Conservation (phyloP, 371 early-diverging fungal species). For the Phascolomyces articulosus region DNA sequence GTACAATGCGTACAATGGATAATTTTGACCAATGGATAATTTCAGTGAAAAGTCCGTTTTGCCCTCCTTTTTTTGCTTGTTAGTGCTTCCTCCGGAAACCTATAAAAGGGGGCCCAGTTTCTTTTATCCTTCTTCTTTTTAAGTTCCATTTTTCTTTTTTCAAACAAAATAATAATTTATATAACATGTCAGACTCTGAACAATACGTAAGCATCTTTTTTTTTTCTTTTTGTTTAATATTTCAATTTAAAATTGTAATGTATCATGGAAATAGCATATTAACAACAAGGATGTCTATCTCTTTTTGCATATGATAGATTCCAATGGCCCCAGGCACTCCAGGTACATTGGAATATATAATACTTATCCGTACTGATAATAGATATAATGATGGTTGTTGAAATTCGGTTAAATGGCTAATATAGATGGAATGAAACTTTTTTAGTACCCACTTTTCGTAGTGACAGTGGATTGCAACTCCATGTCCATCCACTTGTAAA, state of each 20-base stretch:
- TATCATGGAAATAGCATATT: no score
- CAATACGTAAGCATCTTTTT: background rate
- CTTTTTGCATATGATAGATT: background rate
- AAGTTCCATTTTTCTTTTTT: background rate
- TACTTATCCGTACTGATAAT: no score
- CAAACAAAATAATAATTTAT: background rate
- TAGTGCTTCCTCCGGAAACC: background rate
- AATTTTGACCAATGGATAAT: background rate
- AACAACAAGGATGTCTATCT: no score
- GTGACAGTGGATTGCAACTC: background rate
- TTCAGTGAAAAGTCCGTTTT: background rate
- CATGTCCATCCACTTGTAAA: slow-evolving; percentile 38
- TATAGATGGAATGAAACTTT: background rate
- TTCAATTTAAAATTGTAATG: background rate
- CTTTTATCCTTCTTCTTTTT: background rate
- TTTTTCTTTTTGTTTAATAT: background rate
- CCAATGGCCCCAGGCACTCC: background rate
- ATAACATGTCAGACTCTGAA: background rate
- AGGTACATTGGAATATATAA: no score
- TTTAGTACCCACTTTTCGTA: background rate
- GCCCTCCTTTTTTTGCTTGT: background rate
- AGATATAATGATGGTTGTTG: background rate
- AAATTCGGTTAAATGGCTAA: slow-evolving; percentile 3
- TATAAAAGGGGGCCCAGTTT: background rate
- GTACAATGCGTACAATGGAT: background rate